Percentiles rank a stretch among this genome's conserved stretches.
Evolutionary conservation across 768 basidiomycete species (phyloP).

Genomic region (Psilocybe cubensis): DNA sequence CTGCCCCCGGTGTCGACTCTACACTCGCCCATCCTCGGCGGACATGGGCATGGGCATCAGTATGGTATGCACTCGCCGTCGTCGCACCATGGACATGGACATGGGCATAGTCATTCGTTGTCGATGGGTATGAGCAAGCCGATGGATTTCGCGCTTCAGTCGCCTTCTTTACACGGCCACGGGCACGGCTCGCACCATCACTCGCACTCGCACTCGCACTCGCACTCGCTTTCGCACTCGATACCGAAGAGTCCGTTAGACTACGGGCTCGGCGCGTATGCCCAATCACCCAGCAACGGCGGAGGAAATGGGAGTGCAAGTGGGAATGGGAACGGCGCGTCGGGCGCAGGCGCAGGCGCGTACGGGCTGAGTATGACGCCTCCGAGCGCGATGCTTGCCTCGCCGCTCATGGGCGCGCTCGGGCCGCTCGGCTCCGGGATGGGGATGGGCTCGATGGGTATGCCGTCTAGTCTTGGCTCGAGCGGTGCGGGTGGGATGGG

Average conservation of each 20-base stretch:
- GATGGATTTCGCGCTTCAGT: not conserved
- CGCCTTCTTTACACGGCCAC: not conserved
- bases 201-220: slow-evolving; percentile 2
- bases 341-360: not conserved
- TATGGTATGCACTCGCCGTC: not conserved
- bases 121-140: not conserved
- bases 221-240: not conserved
- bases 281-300: not conserved
- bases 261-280: not conserved
- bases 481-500: slow-evolving; percentile 11
- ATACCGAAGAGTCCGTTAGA: not conserved
- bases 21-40: slow-evolving; percentile 9
- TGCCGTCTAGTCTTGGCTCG: not conserved
- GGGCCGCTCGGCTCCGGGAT: slow-evolving; percentile 7
- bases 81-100: not conserved
- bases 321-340: slow-evolving; percentile 16
- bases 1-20: slow-evolving; percentile 14
- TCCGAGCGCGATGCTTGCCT: not conserved
- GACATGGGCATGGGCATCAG: not conserved
- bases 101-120: not conserved
- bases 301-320: not conserved
- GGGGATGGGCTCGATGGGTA: slow-evolving; percentile 10
- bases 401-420: not conserved
- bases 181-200: slow-evolving; percentile 1
- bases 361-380: slow-evolving; percentile 16